A percentile compares a stretch with the other conserved stretches of the same genome.
phyloP scores from a whole-genome alignment of 352 stramenopile genomes.

The Globisporangium iwayamae region DNA sequence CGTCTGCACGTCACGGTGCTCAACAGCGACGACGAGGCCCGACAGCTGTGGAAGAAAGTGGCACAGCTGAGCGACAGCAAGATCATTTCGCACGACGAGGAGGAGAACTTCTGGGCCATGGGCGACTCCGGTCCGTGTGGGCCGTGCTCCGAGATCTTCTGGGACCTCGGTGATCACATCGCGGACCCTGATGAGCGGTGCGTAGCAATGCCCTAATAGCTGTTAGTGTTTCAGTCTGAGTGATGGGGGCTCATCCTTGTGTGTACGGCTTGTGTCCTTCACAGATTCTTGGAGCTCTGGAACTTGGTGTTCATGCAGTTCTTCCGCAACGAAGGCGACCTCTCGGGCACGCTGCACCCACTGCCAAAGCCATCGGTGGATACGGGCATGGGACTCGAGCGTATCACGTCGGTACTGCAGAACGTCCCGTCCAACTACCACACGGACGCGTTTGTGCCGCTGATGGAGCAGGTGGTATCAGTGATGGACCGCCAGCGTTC shows the following conservation, averaged over 20 bases:
- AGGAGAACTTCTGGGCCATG: slow-evolving; percentile 98
- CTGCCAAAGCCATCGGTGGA: slow-evolving; percentile 93
- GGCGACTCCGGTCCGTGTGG: slow-evolving; percentile 92
- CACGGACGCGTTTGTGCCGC: slow-evolving; percentile 94
- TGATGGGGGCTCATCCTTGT: slow-evolving; percentile 24
- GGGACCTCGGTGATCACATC: slow-evolving; percentile 84
- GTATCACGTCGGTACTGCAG: slow-evolving; percentile 94
- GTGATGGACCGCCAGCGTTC: slow-evolving; percentile 42
- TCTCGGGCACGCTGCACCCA: slow-evolving; percentile 52
- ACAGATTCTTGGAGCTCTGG: slow-evolving; percentile 92
- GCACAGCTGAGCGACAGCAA: slow-evolving; percentile 44
- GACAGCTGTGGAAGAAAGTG: slow-evolving; percentile 52
- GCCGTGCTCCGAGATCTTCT: slow-evolving; percentile 95
- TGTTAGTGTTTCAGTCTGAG: slow-evolving; percentile 38
- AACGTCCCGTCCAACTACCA: slow-evolving; percentile 95
- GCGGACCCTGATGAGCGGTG: slow-evolving; percentile 70
- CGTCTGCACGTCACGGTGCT: slow-evolving; percentile 73
- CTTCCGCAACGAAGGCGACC: slow-evolving; percentile 83
- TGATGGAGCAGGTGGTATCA: slow-evolving; percentile 54
- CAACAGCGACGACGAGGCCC: slow-evolving; percentile 56
- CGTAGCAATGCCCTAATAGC: slow-evolving; percentile 29
- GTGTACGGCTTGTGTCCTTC: slow-evolving; percentile 7
- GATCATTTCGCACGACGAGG: slow-evolving; percentile 69
- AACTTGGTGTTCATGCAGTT: slow-evolving; percentile 99
- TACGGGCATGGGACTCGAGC: slow-evolving; percentile 97